Evolutionary conservation across 2,329 filamentous ascomycete genomes (phyloP), one percentile per base, ranked within the genome.

Genomic region (Calonectria montana): DNA sequence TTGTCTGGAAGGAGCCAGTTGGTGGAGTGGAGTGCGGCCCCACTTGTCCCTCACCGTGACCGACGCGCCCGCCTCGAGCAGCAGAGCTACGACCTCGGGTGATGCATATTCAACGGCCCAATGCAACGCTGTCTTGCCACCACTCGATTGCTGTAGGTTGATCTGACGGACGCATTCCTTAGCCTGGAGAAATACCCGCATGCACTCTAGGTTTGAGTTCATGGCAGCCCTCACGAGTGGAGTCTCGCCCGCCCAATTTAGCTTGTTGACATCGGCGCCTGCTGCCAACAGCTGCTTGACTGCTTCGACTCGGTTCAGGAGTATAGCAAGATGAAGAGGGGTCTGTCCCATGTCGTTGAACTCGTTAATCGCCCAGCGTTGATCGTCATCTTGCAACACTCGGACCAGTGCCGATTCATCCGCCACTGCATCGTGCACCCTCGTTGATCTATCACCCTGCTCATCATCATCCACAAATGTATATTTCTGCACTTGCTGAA

Each of bases 251-350:
- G 0, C 0, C 2, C 0, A 3, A 23, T 1, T 0, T 6, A 2
- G 35, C 8, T 39, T 23, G 2, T 73, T 70, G 18, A 69, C 0
- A 3, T 77, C 7, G 2, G 74, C 73, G 0, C 47, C 50, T 12
- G 57, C 69, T 0, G 7, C 41, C 0, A 75, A 61, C 13, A 77
- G 37, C 18, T 70, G 29, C 27, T 66, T 35, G 0, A 75, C 7
- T 9, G 31, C 64, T 0, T 43, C 2, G 0, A 13, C 2, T 0
- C 69, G 47, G 2, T 18, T 1, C 0, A 0, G 0, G 0, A 0
- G 0, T 0, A n/a, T 0, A 1, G 73, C 61, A 0, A 31, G 0
- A 4, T 74, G 69, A 0, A 77, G 65, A 0, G 74, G 73, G 0
- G 65, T 2, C 0, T 0, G 0, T 7, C 73, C 76, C 0, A 0